Base-by-base conservation (phyloP, 106 monocot species). In the Chionographis japonica region DNA sequence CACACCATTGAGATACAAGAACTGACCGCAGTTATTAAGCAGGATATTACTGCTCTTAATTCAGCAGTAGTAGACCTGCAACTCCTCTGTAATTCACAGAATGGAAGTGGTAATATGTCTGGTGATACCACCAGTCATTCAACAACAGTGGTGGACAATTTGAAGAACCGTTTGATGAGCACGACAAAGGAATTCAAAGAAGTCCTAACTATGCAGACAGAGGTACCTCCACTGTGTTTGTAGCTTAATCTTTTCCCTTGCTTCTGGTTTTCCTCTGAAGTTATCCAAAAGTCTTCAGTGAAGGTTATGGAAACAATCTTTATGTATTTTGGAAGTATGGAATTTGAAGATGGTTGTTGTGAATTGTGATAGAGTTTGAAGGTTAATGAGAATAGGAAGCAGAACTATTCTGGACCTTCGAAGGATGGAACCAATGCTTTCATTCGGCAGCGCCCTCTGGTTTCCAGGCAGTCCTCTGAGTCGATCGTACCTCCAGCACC, bases 81-180 rank as follows among this genome's bases (percentile, higher is more conserved):
- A 68, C 74, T 83, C 46, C 69, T 95, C 37, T 91, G 88, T 71
- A 88, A 88, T 75, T 81, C 94, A 36, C 90, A 95, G 70, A 86
- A 86, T 69, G 79, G 88, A 78, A 83, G 71, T 67, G 83, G 85
- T 7, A 84, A 68, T 70, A 83, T 88, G 42, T 91, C 91, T 43
- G 81, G 56, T 36, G 94, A 95, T 40, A 81, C 83, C n/a, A 88
- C 79, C 62, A 95, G 65, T 63, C 94, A 95, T 68, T 88, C 94
- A 37, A 78, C 91, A 4, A 95, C 88, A 53, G 88, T 95, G 46
- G 88, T 95, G 50, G 94, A 95, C 66, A 88, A 84, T 70, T 67
- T 95, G 70, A 95, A 95, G 72, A 95, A 85, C 42, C 90, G 94
- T 27, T 77, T 94, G 68, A 90, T 94, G 94, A 94, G 78, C 59